Evolutionary conservation across 2,329 filamentous ascomycete genomes (phyloP).

Genomic region (Pestalotiopsis sp.): DNA sequence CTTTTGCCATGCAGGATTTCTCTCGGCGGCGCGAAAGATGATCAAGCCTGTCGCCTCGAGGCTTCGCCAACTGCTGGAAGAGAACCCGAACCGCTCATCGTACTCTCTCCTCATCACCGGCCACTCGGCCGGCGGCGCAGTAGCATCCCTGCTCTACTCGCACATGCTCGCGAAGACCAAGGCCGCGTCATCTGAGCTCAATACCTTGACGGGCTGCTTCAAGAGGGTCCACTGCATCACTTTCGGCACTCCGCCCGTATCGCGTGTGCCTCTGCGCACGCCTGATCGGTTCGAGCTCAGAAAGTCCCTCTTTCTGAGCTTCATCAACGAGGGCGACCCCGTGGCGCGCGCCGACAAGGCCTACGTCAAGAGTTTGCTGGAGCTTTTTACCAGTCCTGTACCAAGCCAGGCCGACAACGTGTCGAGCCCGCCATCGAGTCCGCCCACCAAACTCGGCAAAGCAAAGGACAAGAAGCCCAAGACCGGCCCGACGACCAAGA

Average conservation of each 20-base stretch:
- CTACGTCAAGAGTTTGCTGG: constrained; percentile 72
- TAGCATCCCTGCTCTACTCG: constrained; percentile 76
- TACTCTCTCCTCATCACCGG: constrained; percentile 82
- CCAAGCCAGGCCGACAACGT: constrained; percentile 35
- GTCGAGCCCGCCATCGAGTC: constrained; percentile 10
- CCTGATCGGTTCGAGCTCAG: constrained; percentile 49
- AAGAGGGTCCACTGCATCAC: constrained; percentile 81
- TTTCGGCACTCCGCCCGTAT: constrained; percentile 82
- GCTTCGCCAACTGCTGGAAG: constrained; percentile 68
- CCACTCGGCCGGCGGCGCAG: constrained; percentile 83
- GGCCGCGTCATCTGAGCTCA: constrained; percentile 67
- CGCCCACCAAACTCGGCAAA: constrained; percentile 22
- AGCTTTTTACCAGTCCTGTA: constrained; percentile 66
- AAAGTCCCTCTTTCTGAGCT: constrained; percentile 76
- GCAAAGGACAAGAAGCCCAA: constrained; percentile 11
- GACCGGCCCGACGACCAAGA: background rate
- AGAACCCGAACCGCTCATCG: constrained; percentile 66
- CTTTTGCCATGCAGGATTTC: constrained; percentile 78
- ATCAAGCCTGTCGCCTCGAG: constrained; percentile 70
- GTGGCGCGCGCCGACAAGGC: constrained; percentile 75
- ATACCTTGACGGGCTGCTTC: constrained; percentile 68
- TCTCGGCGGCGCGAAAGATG: constrained; percentile 77
- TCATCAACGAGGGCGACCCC: constrained; percentile 86
- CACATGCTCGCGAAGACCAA: constrained; percentile 72
- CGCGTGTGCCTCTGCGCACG: constrained; percentile 67